Percentiles rank a stretch among this genome's conserved stretches.
Evolutionary conservation across 169 alveolate genomes (phyloP).

Genomic region (Theileria equi): DNA sequence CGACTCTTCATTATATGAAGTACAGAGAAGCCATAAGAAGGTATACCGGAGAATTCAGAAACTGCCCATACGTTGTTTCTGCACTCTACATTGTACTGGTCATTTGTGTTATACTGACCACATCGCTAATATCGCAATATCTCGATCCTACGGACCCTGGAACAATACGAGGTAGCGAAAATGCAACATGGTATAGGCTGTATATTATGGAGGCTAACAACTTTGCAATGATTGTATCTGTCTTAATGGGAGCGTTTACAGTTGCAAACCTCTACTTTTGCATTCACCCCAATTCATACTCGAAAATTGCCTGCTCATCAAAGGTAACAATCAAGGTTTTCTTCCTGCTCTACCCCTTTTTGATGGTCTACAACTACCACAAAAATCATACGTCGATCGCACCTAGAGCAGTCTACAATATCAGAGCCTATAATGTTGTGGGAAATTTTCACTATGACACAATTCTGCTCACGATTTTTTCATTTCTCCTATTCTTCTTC

Average conservation of each 20-base stretch:
- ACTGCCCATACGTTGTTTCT: constrained; percentile 49
- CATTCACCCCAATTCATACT: constrained; percentile 27
- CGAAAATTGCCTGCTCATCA: constrained; percentile 8
- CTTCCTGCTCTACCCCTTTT: constrained; percentile 18
- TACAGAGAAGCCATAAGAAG: constrained; percentile 69
- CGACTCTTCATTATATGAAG: constrained; percentile 70
- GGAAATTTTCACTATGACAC: constrained; percentile 18
- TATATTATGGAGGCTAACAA: constrained; percentile 15
- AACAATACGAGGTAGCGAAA: not conserved
- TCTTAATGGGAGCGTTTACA: constrained; percentile 26
- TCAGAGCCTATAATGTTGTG: constrained; percentile 21
- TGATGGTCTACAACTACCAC: constrained; percentile 23
- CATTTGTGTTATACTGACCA: constrained; percentile 37
- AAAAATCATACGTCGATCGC: not conserved
- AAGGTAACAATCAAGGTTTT: constrained; percentile 6
- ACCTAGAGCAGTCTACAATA: constrained; percentile 28
- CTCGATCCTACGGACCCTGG: constrained; percentile 37
- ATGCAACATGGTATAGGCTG: not conserved
- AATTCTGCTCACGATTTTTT: constrained; percentile 5
- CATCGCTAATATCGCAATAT: constrained; percentile 59
- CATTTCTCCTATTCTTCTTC: constrained; percentile 1
- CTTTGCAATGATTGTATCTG: not conserved
- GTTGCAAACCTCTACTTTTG: constrained; percentile 53
- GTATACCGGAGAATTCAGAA: constrained; percentile 55
- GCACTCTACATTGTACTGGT: constrained; percentile 41